These are phyloP conservation scores for Asterochloris sp. DNA, from an alignment of 139 green algal species.

Conservation along the genomic window DNA sequence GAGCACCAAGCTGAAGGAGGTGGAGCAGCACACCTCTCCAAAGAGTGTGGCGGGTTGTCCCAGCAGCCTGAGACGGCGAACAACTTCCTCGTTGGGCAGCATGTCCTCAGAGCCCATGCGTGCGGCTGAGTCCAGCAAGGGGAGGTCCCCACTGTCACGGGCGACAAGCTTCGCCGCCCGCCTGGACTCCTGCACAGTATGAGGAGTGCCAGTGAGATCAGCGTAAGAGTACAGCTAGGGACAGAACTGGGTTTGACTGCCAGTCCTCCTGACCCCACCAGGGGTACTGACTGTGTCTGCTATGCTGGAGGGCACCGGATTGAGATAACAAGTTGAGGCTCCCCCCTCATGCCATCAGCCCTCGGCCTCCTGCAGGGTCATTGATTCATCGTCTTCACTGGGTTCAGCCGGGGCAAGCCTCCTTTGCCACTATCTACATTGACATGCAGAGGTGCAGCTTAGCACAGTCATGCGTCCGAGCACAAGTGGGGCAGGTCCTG, in stretches of 20 bases:
- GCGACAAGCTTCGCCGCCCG: neutral
- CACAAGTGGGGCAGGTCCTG: neutral
- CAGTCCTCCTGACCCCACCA: neutral
- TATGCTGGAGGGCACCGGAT: neutral
- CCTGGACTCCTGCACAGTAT: neutral
- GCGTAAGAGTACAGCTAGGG: too few relatives aligned
- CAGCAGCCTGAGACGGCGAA: constrained; percentile 78
- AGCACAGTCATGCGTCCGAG: too few relatives aligned
- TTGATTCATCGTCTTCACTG: too few relatives aligned
- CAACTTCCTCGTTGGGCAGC: constrained; percentile 69
- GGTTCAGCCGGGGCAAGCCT: too few relatives aligned
- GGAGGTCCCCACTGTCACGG: neutral
- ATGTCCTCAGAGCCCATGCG: constrained; percentile 8
- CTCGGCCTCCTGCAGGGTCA: too few relatives aligned
- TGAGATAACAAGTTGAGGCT: too few relatives aligned
- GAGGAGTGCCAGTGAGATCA: neutral
- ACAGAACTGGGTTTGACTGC: neutral
- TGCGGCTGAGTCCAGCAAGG: constrained; percentile 1
- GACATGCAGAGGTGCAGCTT: too few relatives aligned
- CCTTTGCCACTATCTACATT: too few relatives aligned
- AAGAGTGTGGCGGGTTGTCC: constrained; percentile 91
- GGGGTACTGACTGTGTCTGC: neutral
- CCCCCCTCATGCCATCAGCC: too few relatives aligned
- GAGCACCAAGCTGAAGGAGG: too few relatives aligned
- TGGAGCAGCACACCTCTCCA: constrained; percentile 60